These are phyloP conservation scores for Cymbopogon flexuosus DNA, from an alignment of 202 grass and related monocot species.

Conservation along the genomic window DNA sequence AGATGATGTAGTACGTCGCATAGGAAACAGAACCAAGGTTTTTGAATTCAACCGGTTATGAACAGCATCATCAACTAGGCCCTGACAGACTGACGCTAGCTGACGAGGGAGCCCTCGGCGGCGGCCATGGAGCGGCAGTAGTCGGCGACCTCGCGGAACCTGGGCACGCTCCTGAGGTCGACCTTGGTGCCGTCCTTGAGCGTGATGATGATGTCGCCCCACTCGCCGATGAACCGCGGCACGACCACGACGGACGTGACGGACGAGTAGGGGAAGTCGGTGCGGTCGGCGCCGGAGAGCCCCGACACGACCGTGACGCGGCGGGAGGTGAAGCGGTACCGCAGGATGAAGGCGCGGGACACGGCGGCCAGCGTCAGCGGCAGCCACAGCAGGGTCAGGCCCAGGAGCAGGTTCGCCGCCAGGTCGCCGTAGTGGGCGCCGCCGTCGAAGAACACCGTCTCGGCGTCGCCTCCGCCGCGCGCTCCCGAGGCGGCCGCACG, in stretches of 20 bases:
- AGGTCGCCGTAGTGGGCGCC: slow-evolving; percentile 91
- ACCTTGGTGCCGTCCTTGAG: slow-evolving; percentile 89
- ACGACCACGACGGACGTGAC: slow-evolving; percentile 69
- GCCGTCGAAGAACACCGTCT: slow-evolving; percentile 81
- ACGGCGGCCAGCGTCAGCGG: slow-evolving; percentile 84
- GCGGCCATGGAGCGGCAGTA: slow-evolving; percentile 68
- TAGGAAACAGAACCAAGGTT: background rate
- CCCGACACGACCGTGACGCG: slow-evolving; percentile 83
- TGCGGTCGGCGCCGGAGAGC: slow-evolving; percentile 76
- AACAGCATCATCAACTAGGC: background rate
- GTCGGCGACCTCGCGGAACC: slow-evolving; percentile 85
- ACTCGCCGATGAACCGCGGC: slow-evolving; percentile 84
- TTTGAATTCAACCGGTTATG: background rate
- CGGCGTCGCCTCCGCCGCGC: slow-evolving; percentile 27
- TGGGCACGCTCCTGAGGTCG: slow-evolving; percentile 91
- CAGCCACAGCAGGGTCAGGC: slow-evolving; percentile 82
- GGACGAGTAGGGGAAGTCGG: slow-evolving; percentile 85
- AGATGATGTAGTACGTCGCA: background rate
- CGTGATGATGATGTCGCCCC: slow-evolving; percentile 92
- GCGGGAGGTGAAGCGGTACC: slow-evolving; percentile 86
- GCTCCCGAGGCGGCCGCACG: background rate
- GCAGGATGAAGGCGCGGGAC: slow-evolving; percentile 80
- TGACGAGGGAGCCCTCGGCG: slow-evolving; percentile 32
- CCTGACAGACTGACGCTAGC: background rate
- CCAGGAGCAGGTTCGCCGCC: slow-evolving; percentile 65